These are phyloP conservation scores for Hypoxylon sp. DNA, from an alignment of 2,329 filamentous ascomycete genomes.

Conservation along the genomic window DNA sequence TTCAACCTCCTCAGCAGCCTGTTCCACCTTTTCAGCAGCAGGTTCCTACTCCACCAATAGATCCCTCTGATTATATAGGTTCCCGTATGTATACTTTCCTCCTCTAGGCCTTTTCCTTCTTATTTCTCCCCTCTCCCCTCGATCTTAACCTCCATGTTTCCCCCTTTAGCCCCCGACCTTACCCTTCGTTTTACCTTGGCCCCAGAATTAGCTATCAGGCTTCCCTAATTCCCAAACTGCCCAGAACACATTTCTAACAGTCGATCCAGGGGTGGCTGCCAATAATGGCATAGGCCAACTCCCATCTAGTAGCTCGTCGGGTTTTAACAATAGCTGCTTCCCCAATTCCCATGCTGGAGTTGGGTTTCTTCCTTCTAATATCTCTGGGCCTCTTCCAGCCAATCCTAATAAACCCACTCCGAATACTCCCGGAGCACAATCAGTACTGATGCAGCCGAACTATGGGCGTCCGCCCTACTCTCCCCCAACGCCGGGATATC, in stretches of 20 bases:
- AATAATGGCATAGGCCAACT: constrained; percentile 72
- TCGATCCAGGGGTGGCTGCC: constrained; percentile 58
- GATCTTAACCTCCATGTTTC: neutral
- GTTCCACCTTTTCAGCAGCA: neutral
- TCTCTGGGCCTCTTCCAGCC: constrained; percentile 70
- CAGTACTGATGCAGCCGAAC: constrained; percentile 60
- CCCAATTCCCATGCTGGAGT: constrained; percentile 66
- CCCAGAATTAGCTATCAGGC: neutral
- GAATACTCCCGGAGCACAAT: constrained; percentile 64
- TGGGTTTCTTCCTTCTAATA: constrained; percentile 67
- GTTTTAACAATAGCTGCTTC: constrained; percentile 70
- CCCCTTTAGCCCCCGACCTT: neutral
- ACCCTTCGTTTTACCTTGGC: neutral
- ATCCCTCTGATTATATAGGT: constrained; percentile 41
- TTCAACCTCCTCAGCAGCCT: neutral
- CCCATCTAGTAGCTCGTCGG: constrained; percentile 58
- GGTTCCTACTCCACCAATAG: constrained; percentile 51
- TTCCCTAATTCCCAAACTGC: neutral
- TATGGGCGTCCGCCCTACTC: constrained; percentile 51
- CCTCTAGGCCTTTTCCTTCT: constrained; percentile 4
- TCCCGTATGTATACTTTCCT: constrained; percentile 35
- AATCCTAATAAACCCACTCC: constrained; percentile 65
- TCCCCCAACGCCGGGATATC: constrained; percentile 54
- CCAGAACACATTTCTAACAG: constrained; percentile 52
- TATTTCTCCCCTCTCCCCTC: constrained; percentile 18